Percentiles rank a stretch among this genome's conserved stretches.
Conservation (phyloP, 1,139 yeast genomes). For the Diutina neorugosa region DNA sequence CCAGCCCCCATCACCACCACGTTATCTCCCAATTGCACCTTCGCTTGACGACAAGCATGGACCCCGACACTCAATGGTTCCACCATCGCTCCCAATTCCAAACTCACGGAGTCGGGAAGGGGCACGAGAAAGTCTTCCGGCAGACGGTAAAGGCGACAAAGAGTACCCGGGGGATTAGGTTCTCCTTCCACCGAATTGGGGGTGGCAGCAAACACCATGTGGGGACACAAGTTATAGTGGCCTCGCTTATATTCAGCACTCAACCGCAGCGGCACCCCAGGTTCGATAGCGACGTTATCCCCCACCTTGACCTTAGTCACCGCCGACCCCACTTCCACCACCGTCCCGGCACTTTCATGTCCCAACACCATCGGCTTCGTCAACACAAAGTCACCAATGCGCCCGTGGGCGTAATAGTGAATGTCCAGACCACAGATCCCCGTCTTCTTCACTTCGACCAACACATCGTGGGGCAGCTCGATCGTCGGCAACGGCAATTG, state of each 20-base stretch:
- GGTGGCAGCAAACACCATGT: slow-evolving; percentile 81
- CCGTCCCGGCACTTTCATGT: slow-evolving; percentile 66
- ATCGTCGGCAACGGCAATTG: slow-evolving; percentile 54
- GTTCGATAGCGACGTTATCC: slow-evolving; percentile 70
- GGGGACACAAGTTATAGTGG: slow-evolving; percentile 67
- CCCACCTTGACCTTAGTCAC: slow-evolving; percentile 58
- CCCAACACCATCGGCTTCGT: slow-evolving; percentile 61
- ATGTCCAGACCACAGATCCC: slow-evolving; percentile 88
- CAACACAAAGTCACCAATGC: slow-evolving; percentile 60
- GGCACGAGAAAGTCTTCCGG: slow-evolving; percentile 83
- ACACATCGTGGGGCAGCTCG: slow-evolving; percentile 53
- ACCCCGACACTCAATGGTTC: slow-evolving; percentile 87
- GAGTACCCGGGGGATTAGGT: slow-evolving; percentile 51
- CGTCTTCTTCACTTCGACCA: slow-evolving; percentile 62
- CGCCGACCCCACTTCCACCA: slow-evolving; percentile 49
- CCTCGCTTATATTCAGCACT: slow-evolving; percentile 69
- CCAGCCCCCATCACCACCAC: slow-evolving; percentile 87
- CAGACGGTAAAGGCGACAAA: slow-evolving; percentile 55
- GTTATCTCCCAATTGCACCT: slow-evolving; percentile 56
- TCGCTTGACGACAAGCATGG: slow-evolving; percentile 66
- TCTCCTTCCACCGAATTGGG: slow-evolving; percentile 36
- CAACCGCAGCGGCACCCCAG: slow-evolving; percentile 54
- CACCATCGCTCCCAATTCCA: slow-evolving; percentile 80
- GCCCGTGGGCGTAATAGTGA: slow-evolving; percentile 72
- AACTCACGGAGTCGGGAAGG: slow-evolving; percentile 63